Percentiles rank a stretch among this genome's conserved stretches.
Conservation (phyloP, 2,329 filamentous ascomycete species). For the Monilinia fructicola region DNA sequence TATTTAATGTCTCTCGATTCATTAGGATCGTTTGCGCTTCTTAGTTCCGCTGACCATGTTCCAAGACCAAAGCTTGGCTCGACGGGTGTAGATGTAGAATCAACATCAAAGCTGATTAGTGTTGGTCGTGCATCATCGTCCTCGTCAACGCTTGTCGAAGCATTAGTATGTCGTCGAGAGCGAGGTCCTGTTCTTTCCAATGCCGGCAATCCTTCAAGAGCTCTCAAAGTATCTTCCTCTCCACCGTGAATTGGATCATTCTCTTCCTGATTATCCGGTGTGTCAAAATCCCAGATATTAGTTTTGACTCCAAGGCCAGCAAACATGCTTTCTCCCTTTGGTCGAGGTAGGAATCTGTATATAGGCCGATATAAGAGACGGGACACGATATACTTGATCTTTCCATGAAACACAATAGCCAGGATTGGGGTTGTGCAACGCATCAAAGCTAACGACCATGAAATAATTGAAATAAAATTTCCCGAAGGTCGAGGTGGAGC, state of each 20-base stretch:
- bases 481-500: slow-evolving; percentile 27
- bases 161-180: slow-evolving; percentile 28
- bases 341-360: slow-evolving; percentile 37
- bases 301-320: slow-evolving; percentile 27
- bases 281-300: slow-evolving; percentile 33
- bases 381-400: slow-evolving; percentile 32
- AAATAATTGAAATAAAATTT: slow-evolving; percentile 25
- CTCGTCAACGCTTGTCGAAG: slow-evolving; percentile 36
- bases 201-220: slow-evolving; percentile 37
- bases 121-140: slow-evolving; percentile 39
- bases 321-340: slow-evolving; percentile 37
- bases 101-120: slow-evolving; percentile 41
- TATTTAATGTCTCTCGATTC: slow-evolving; percentile 33
- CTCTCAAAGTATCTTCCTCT: slow-evolving; percentile 37
- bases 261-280: slow-evolving; percentile 29
- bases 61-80: slow-evolving; percentile 32
- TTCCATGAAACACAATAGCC: slow-evolving; percentile 32
- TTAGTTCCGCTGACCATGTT: slow-evolving; percentile 41
- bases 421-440: slow-evolving; percentile 34
- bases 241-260: slow-evolving; percentile 24
- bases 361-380: slow-evolving; percentile 36
- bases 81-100: slow-evolving; percentile 30
- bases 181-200: slow-evolving; percentile 27
- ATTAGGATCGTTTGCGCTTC: slow-evolving; percentile 39
- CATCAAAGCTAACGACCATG: slow-evolving; percentile 29